phyloP scores from a whole-genome alignment of 176 grass and related monocot genomes.

The Thinopyrum elongatum region DNA sequence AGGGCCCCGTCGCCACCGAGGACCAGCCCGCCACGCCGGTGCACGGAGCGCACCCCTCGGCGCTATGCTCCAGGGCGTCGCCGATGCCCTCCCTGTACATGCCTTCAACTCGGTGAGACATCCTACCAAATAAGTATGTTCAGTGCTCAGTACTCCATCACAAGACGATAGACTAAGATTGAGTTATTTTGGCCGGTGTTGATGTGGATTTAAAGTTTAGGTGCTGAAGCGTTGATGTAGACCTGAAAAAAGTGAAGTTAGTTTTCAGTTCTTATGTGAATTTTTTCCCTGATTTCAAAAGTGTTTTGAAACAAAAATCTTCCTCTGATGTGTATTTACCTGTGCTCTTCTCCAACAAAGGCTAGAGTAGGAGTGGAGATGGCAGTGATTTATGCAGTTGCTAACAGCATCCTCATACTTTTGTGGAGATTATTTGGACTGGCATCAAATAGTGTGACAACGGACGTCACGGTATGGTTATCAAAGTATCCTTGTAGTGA shows the following conservation, averaged over 20 bases:
- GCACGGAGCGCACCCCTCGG: conserved; percentile 43
- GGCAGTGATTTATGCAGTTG: conserved; percentile 86
- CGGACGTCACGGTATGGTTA: conserved; percentile 76
- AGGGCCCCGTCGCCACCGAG: conserved; percentile 74
- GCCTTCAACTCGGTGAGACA: conserved; percentile 74
- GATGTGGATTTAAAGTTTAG: neutral
- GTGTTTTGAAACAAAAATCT: neutral
- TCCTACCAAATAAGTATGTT: neutral
- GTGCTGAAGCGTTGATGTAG: neutral
- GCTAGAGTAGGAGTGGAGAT: conserved; percentile 92
- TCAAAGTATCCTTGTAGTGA: conserved; percentile 5
- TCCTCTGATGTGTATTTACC: neutral
- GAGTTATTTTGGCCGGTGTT: neutral
- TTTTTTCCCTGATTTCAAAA: neutral
- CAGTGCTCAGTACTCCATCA: neutral
- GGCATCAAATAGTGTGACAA: conserved; percentile 66
- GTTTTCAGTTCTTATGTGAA: neutral
- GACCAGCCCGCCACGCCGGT: conserved; percentile 57
- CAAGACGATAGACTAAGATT: too few relatives aligned
- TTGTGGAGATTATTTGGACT: conserved; percentile 92
- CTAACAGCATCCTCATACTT: conserved; percentile 81
- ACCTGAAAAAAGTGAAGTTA: neutral
- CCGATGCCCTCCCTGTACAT: conserved; percentile 58
- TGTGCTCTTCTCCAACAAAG: conserved; percentile 46
- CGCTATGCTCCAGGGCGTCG: conserved; percentile 43